phyloP scores from a whole-genome alignment of 2,329 filamentous ascomycete genomes.

The Diaporthe amygdali region DNA sequence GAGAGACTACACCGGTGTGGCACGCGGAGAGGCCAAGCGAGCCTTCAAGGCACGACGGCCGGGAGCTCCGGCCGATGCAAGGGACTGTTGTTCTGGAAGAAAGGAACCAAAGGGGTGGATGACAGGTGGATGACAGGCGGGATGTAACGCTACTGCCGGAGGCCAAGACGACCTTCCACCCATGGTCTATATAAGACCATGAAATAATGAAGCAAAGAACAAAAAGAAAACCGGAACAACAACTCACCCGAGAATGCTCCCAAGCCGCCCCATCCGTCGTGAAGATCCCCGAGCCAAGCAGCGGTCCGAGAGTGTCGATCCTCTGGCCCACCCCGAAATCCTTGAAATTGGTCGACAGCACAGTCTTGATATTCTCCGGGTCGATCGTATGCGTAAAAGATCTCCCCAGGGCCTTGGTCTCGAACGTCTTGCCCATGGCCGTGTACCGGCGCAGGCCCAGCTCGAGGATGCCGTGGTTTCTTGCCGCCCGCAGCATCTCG shows the following conservation, averaged over 20 bases:
- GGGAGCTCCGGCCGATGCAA: neutral
- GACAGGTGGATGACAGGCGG: neutral
- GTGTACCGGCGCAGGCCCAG: neutral
- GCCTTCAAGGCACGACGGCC: neutral
- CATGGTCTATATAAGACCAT: neutral
- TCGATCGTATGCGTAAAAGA: slow-evolving; percentile 11
- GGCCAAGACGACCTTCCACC: neutral
- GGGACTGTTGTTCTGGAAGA: neutral
- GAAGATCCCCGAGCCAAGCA: slow-evolving; percentile 17
- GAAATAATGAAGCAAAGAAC: neutral
- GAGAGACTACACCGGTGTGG: neutral
- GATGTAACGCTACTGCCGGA: neutral
- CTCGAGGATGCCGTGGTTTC: neutral
- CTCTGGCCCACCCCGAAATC: slow-evolving; percentile 3
- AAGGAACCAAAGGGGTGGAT: neutral
- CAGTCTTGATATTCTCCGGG: slow-evolving; percentile 21
- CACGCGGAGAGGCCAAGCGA: neutral
- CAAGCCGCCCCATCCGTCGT: neutral
- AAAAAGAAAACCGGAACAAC: neutral
- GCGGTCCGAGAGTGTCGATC: neutral
- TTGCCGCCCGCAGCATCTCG: slow-evolving; percentile 3
- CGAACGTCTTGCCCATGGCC: slow-evolving; percentile 13
- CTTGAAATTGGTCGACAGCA: slow-evolving; percentile 12
- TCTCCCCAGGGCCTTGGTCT: neutral
- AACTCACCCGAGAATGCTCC: slow-evolving; percentile 10